A percentile compares a stretch with the other conserved stretches of the same genome.
Evolutionary conservation across 2,329 filamentous ascomycete species (phyloP).

Genomic region (Nemania sp.): DNA sequence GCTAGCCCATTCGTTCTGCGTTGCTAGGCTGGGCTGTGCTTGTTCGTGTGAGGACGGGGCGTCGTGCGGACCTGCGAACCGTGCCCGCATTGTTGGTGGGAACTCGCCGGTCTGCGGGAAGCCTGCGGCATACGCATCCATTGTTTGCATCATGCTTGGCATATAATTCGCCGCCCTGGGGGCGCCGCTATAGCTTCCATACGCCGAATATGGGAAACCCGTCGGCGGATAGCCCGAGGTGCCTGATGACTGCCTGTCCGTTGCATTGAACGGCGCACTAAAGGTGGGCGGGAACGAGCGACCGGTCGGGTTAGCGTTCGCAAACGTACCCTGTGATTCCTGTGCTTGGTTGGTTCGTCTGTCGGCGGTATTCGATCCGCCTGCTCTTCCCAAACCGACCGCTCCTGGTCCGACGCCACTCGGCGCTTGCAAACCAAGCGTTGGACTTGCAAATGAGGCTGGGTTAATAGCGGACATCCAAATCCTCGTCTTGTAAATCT

Average conservation of each 20-base stretch:
- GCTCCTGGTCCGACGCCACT: slow-evolving; percentile 75
- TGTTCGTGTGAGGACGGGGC: slow-evolving; percentile 52
- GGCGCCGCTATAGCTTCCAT: slow-evolving; percentile 58
- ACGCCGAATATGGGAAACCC: slow-evolving; percentile 58
- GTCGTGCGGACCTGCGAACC: slow-evolving; percentile 52
- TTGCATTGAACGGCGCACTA: slow-evolving; percentile 55
- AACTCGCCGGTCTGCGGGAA: slow-evolving; percentile 58
- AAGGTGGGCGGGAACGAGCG: slow-evolving; percentile 60
- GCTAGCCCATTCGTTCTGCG: slow-evolving; percentile 70
- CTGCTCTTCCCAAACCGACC: slow-evolving; percentile 67
- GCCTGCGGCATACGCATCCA: slow-evolving; percentile 57
- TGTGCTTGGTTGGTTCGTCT: slow-evolving; percentile 62
- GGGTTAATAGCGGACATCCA: slow-evolving; percentile 99
- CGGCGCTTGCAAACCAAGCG: slow-evolving; percentile 76
- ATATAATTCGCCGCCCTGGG: slow-evolving; percentile 57
- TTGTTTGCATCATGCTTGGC: slow-evolving; percentile 54
- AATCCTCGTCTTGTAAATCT: slow-evolving; percentile 98
- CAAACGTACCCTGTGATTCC: slow-evolving; percentile 56
- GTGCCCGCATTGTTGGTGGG: slow-evolving; percentile 60
- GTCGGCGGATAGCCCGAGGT: slow-evolving; percentile 55
- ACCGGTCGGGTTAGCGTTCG: slow-evolving; percentile 53
- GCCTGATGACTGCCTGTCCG: slow-evolving; percentile 57
- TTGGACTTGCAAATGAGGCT: slow-evolving; percentile 88
- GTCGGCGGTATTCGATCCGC: slow-evolving; percentile 58
- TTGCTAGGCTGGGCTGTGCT: slow-evolving; percentile 52